phyloP scores from a whole-genome alignment of 1,139 yeast species.

The Saccharomyces pastorianus region DNA sequence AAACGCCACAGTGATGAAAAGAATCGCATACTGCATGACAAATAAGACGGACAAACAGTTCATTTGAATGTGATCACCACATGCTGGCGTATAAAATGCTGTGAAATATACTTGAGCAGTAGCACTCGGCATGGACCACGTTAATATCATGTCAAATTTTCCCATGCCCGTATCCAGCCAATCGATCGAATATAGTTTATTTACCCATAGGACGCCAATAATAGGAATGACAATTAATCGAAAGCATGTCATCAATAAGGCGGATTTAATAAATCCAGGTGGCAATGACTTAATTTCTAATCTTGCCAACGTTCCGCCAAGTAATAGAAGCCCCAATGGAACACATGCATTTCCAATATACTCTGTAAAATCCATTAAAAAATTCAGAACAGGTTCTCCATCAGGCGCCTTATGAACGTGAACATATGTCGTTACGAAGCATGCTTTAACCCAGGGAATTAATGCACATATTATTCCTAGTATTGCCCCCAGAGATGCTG shows the following conservation, averaged over 20 bases:
- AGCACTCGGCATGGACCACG: slow-evolving; percentile 79
- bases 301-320: slow-evolving; percentile 77
- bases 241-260: slow-evolving; percentile 36
- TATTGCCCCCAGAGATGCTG: slow-evolving; percentile 49
- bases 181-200: slow-evolving; percentile 33
- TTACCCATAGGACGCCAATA: slow-evolving; percentile 49
- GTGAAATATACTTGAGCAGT: slow-evolving; percentile 78
- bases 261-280: slow-evolving; percentile 54
- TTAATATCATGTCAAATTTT: slow-evolving; percentile 54
- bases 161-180: slow-evolving; percentile 41
- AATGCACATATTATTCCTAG: slow-evolving; percentile 48
- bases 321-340: slow-evolving; percentile 62
- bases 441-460: slow-evolving; percentile 65
- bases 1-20: slow-evolving; percentile 54
- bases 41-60: slow-evolving; percentile 72
- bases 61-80: slow-evolving; percentile 56
- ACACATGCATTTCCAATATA: slow-evolving; percentile 81
- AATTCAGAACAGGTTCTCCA: slow-evolving; percentile 65
- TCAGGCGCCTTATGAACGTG: slow-evolving; percentile 69
- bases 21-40: slow-evolving; percentile 56
- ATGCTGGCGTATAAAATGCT: slow-evolving; percentile 70
- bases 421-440: slow-evolving; percentile 43
- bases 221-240: slow-evolving; percentile 47
- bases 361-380: slow-evolving; percentile 64
- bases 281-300: slow-evolving; percentile 52